Percentiles rank a stretch among this genome's conserved stretches.
Evolutionary conservation across 176 grass and related monocot species (phyloP).

Genomic region (Avena eriantha): DNA sequence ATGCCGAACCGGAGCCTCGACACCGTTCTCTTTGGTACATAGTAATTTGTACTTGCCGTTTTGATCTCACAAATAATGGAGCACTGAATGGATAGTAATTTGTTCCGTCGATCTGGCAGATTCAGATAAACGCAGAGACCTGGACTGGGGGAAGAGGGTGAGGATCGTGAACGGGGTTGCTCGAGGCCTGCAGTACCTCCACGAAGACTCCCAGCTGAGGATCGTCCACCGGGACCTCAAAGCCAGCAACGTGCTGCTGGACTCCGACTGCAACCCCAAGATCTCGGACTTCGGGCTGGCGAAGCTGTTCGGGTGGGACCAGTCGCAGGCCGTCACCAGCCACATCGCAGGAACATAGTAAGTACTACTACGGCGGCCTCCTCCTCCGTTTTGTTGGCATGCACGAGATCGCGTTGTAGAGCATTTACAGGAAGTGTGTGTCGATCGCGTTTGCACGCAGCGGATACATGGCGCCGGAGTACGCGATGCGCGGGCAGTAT

Average conservation of each 20-base stretch:
- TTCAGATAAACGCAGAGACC: conserved; percentile 32
- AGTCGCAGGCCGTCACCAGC: conserved; percentile 46
- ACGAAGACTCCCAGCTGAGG: conserved; percentile 64
- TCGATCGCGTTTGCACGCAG: not conserved
- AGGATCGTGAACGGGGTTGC: conserved; percentile 53
- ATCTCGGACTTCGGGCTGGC: conserved; percentile 73
- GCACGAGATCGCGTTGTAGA: not conserved
- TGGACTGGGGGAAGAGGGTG: conserved; percentile 52
- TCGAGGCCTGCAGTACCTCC: conserved; percentile 70
- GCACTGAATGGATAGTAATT: not conserved
- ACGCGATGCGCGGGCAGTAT: conserved; percentile 64
- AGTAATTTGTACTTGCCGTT: not conserved
- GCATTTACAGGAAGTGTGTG: no score
- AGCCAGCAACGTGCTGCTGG: conserved; percentile 47
- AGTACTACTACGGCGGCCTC: conserved; percentile 2
- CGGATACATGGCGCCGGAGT: conserved; percentile 52
- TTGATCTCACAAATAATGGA: not conserved
- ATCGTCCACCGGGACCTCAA: conserved; percentile 63
- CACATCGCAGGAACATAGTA: conserved; percentile 73
- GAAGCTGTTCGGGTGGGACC: conserved; percentile 50
- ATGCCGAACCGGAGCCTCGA: conserved; percentile 66
- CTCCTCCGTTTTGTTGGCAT: not conserved
- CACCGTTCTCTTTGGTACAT: conserved; percentile 57
- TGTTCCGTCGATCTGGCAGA: conserved; percentile 24
- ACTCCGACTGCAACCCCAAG: conserved; percentile 57